These are phyloP conservation scores for Leccinum uliginosum DNA, from an alignment of 768 basidiomycete genomes.

Conservation along the genomic window DNA sequence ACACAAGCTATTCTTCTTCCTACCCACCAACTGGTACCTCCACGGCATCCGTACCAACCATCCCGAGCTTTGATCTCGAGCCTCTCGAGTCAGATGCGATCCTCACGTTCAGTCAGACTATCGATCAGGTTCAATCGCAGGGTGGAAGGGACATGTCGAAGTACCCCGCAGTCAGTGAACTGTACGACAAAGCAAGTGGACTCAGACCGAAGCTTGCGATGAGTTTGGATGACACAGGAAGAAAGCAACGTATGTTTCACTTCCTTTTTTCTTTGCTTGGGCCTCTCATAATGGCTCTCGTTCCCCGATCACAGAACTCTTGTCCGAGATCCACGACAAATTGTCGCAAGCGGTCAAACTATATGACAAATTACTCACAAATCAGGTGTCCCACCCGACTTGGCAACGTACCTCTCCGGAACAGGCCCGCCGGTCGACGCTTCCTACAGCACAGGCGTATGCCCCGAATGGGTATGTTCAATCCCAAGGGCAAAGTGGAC, in stretches of 20 bases:
- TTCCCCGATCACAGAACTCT: conserved; percentile 51
- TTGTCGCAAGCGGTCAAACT: conserved; percentile 87
- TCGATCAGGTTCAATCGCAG: conserved; percentile 77
- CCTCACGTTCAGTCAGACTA: conserved; percentile 84
- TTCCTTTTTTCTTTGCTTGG: background rate
- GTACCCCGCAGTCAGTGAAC: conserved; percentile 78
- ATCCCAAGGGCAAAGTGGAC: conserved; percentile 24
- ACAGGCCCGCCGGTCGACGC: conserved; percentile 14
- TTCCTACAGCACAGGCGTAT: conserved; percentile 25
- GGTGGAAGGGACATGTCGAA: conserved; percentile 74
- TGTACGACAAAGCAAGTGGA: conserved; percentile 79
- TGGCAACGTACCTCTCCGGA: conserved; percentile 43
- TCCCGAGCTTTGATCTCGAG: conserved; percentile 78
- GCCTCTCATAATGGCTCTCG: background rate
- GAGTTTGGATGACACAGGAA: conserved; percentile 77
- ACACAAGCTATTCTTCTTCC: conserved; percentile 43
- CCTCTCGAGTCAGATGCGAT: conserved; percentile 82
- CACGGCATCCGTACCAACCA: conserved; percentile 41
- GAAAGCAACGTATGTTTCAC: conserved; percentile 72
- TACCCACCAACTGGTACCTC: conserved; percentile 38
- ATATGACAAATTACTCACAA: conserved; percentile 84
- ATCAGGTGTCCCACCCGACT: conserved; percentile 70
- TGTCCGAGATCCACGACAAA: conserved; percentile 94
- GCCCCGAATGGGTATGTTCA: conserved; percentile 32
- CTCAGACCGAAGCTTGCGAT: conserved; percentile 78